Evolutionary conservation across 83 land plant species (phyloP).

Genomic region (Picea mariana): DNA sequence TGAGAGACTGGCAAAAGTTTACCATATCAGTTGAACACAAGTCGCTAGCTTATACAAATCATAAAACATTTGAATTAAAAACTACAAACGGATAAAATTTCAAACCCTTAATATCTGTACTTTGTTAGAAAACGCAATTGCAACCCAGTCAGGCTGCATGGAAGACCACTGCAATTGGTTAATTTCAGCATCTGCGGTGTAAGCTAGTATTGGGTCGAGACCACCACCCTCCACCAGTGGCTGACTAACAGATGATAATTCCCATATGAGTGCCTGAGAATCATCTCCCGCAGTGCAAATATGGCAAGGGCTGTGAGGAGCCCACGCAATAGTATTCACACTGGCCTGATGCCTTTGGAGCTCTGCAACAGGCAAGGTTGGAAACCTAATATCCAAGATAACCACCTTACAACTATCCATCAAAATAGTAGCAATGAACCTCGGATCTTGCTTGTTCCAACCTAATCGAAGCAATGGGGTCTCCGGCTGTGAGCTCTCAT

Average conservation of each 20-base stretch:
- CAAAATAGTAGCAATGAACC: constrained; percentile 33
- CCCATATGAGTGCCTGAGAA: constrained; percentile 33
- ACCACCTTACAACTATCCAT: constrained; percentile 39
- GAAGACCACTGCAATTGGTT: constrained; percentile 90
- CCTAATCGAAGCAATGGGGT: constrained; percentile 29
- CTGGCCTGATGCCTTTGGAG: constrained; percentile 32
- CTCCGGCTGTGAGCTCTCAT: constrained; percentile 34
- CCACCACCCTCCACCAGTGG: constrained; percentile 22
- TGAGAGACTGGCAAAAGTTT: background rate
- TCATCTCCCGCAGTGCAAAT: constrained; percentile 34
- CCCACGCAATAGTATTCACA: constrained; percentile 39
- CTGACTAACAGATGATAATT: constrained; percentile 8
- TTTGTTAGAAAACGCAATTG: constrained; percentile 71
- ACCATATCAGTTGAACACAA: background rate
- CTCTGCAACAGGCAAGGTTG: constrained; percentile 31
- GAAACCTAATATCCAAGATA: constrained; percentile 25
- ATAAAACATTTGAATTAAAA: background rate
- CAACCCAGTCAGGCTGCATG: constrained; percentile 76
- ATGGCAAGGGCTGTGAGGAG: constrained; percentile 37
- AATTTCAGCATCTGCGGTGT: constrained; percentile 65
- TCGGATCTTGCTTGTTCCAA: constrained; percentile 36
- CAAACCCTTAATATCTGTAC: constrained; percentile 66
- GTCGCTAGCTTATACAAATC: background rate
- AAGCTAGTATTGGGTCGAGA: constrained; percentile 68
- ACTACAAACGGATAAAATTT: background rate